Evolutionary conservation across 139 green algal species (phyloP).

Genomic region (Chlorella sorokiniana): DNA sequence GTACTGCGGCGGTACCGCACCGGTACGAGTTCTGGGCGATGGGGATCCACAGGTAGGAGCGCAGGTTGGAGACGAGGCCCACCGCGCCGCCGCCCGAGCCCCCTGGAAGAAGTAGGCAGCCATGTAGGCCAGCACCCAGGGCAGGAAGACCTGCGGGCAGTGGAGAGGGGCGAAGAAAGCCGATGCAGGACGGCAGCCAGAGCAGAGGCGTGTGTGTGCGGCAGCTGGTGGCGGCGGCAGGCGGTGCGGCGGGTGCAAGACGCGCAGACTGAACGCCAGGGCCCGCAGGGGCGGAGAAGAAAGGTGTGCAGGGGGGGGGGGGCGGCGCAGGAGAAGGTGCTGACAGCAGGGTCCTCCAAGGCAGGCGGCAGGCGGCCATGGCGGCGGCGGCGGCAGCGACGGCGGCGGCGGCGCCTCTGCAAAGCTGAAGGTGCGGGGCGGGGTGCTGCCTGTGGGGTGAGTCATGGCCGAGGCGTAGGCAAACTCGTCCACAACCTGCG

Average conservation of each 20-base stretch:
- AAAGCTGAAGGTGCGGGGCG: slow-evolving; percentile 39
- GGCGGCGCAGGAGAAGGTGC: too few relatives aligned
- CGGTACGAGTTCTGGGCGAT: slow-evolving; percentile 62
- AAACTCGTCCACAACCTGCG: slow-evolving; percentile 26
- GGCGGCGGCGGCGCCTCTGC: too few relatives aligned
- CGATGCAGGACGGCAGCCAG: not conserved
- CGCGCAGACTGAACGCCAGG: too few relatives aligned
- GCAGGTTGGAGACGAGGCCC: slow-evolving; percentile 80
- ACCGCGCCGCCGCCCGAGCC: slow-evolving; percentile 59
- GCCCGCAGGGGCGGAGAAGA: too few relatives aligned
- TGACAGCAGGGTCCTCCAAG: too few relatives aligned
- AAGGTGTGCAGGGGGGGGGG: too few relatives aligned
- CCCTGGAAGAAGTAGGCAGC: slow-evolving; percentile 40
- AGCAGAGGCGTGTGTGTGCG: not conserved
- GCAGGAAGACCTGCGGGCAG: slow-evolving; percentile 53
- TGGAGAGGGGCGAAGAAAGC: not conserved
- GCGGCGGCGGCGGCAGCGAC: too few relatives aligned
- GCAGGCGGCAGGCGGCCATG: too few relatives aligned
- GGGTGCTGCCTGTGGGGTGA: slow-evolving; percentile 18
- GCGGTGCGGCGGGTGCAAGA: too few relatives aligned
- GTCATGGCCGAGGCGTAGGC: slow-evolving; percentile 6
- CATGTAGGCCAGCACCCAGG: slow-evolving; percentile 45
- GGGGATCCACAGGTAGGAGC: slow-evolving; percentile 81
- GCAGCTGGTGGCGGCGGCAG: not conserved
- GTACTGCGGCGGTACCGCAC: too few relatives aligned